Base-by-base conservation (phyloP, 1,284 basidiomycete species). In the Cutaneotrichosporon spelunceum region DNA sequence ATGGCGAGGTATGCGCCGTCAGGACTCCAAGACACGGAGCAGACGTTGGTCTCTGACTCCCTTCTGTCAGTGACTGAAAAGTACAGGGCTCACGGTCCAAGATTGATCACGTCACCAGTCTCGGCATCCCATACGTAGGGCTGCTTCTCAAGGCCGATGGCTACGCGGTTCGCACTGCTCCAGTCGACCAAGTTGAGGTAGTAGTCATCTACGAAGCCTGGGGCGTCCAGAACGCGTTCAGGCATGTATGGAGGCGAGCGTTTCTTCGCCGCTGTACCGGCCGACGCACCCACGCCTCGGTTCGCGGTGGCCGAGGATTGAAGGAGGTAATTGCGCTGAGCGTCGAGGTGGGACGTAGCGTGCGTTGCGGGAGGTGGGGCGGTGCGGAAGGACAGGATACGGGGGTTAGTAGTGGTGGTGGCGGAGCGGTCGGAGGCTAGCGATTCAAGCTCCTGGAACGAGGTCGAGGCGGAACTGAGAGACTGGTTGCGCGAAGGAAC, bases 51-150 rank as follows among this genome's bases (percentile, higher is more conserved):
- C 88, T 86, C 58, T n/a, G 76, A 75, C 0, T 59, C 66, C 7
- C 21, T 44, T 30, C n/a, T 21, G 30, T 60, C 24, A 60, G 50
- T 33, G 1, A 5, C n/a, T n/a, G 42, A 16, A 21, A 16, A n/a
- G 27, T 23, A 39, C 11, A 23, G 27, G 16, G 67, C 70, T 69
- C 36, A 66, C 63, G 53, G 63, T 30, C 63, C 65, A 54, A 97
- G 81, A 54, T 87, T 87, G 23, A 83, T 82, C 10, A 98, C 94
- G 7, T 84, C 80, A 3, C 94, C 95, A 0, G 88, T 88, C 71
- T 95, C 91, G 0, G 93, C 94, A 68, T 87, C 89, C 96, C 95
- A 99, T 57, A 95, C 85, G 77, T 94, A 98, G 0, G 89, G 89
- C 55, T 84, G 83, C 48, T 88, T 85, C 30, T 87, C 89, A 4